phyloP scores from a whole-genome alignment of 495 filamentous ascomycete genomes.

The Penicillium samsonianum region DNA sequence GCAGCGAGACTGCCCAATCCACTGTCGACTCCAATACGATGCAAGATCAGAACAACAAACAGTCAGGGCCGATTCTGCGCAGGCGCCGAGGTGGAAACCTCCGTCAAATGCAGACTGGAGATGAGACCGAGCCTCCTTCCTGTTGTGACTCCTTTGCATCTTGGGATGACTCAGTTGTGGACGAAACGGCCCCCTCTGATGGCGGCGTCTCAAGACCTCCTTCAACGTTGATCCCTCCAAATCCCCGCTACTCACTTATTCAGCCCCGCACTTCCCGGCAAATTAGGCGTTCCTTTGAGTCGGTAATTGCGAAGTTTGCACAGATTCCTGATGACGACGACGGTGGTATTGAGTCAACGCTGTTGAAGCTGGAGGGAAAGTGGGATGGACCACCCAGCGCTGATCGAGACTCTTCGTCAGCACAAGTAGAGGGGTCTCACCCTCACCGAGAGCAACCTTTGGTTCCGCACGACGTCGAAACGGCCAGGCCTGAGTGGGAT shows the following conservation, averaged over 20 bases:
- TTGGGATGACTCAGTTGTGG: constrained; percentile 64
- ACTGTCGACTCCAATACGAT: constrained; percentile 39
- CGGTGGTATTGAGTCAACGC: constrained; percentile 88
- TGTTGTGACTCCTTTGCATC: constrained; percentile 72
- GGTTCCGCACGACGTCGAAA: background rate
- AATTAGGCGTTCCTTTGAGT: constrained; percentile 84
- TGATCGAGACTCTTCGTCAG: constrained; percentile 4
- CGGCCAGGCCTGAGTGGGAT: constrained; percentile 18
- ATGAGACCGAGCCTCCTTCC: constrained; percentile 61
- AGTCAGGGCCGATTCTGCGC: constrained; percentile 61
- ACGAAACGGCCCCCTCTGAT: constrained; percentile 27
- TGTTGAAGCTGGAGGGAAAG: constrained; percentile 91
- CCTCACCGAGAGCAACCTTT: constrained; percentile 6
- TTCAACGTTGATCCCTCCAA: constrained; percentile 40
- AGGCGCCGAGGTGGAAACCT: constrained; percentile 88
- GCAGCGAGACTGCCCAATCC: constrained; percentile 61
- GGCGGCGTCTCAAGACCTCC: constrained; percentile 34
- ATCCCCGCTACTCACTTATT: constrained; percentile 61
- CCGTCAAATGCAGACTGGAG: constrained; percentile 72
- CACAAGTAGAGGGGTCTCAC: background rate
- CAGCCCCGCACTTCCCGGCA: constrained; percentile 75
- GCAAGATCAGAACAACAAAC: constrained; percentile 40
- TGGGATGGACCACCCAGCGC: constrained; percentile 39
- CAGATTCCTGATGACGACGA: constrained; percentile 90
- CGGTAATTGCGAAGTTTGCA: constrained; percentile 83